A percentile compares a stretch with the other conserved stretches of the same genome.
These are phyloP conservation scores for Actinomucor elegans DNA, from an alignment of 371 early-diverging fungal species.

Conservation along the genomic window DNA sequence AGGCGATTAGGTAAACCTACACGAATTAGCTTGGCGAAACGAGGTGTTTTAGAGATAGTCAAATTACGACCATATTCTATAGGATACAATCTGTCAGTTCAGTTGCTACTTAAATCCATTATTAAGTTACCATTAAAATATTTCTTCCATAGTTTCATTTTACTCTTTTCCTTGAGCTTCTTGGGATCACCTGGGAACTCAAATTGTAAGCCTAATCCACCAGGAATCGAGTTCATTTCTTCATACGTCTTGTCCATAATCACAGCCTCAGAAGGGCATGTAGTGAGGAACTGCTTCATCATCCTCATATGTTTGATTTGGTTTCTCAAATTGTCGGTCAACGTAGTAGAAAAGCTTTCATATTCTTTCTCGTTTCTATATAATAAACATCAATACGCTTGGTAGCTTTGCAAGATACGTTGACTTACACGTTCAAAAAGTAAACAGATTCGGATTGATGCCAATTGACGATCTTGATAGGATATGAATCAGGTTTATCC, in stretches of 20 bases:
- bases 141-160: slow-evolving; percentile 73
- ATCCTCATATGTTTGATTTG: slow-evolving; percentile 73
- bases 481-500: slow-evolving; percentile 34
- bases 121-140: slow-evolving; percentile 60
- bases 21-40: slow-evolving; percentile 88
- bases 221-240: slow-evolving; percentile 33
- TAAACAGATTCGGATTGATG: slow-evolving; percentile 58
- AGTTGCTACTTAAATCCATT: background rate
- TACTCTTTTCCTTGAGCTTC: slow-evolving; percentile 73
- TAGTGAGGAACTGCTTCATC: slow-evolving; percentile 79
- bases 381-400: background rate
- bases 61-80: slow-evolving; percentile 88
- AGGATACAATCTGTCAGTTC: background rate
- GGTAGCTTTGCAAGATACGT: background rate
- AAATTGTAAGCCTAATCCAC: slow-evolving; percentile 82
- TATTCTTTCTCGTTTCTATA: slow-evolving; percentile 30
- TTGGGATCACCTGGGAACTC: slow-evolving; percentile 84
- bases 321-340: slow-evolving; percentile 53
- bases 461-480: slow-evolving; percentile 63
- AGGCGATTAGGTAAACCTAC: slow-evolving; percentile 90
- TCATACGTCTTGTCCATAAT: slow-evolving; percentile 58
- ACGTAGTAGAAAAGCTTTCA: slow-evolving; percentile 52
- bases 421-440: slow-evolving; percentile 47
- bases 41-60: slow-evolving; percentile 77
- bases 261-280: slow-evolving; percentile 76